Evolutionary conservation across 139 green algal genomes (phyloP).

Genomic region (Chlorella ohadii): DNA sequence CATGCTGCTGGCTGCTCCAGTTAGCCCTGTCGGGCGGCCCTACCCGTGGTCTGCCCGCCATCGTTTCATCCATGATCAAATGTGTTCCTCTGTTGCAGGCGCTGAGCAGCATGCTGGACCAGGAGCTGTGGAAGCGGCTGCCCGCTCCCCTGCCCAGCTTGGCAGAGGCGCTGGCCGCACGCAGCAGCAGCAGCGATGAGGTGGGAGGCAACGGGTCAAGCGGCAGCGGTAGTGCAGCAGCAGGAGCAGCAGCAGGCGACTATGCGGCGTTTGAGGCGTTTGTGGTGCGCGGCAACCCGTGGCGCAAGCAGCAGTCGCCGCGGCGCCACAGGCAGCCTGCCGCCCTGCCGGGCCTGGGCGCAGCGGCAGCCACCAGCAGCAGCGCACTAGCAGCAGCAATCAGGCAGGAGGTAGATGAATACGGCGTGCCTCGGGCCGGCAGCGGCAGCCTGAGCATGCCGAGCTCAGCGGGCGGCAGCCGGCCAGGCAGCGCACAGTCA

Average conservation of each 20-base stretch:
- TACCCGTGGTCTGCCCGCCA: too few species aligned
- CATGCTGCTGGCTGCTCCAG: too few species aligned
- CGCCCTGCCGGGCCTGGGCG: conserved; percentile 24
- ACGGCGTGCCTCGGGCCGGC: conserved; percentile 33
- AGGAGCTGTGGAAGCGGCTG: conserved; percentile 63
- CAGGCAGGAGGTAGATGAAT: conserved; percentile 52
- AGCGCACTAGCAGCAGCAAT: conserved; percentile 8
- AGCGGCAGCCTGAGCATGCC: conserved; percentile 18
- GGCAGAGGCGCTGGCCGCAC: conserved; percentile 1
- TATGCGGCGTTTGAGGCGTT: conserved; percentile 38
- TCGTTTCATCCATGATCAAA: too few species aligned
- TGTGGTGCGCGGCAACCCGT: conserved; percentile 52
- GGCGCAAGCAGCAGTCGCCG: conserved; percentile 38
- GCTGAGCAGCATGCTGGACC: conserved; percentile 60
- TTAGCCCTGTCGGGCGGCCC: too few species aligned
- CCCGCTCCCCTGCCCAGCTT: conserved; percentile 37
- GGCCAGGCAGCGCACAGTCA: conserved; percentile 18
- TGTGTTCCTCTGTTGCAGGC: conserved; percentile 20
- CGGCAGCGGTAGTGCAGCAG: neutral
- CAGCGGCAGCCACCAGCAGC: neutral
- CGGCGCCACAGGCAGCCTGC: neutral
- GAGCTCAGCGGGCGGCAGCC: neutral
- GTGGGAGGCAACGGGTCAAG: neutral
- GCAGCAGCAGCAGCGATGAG: conserved; percentile 8
- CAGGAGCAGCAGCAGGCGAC: neutral